phyloP scores from a whole-genome alignment of 1,284 basidiomycete genomes.

The Porogramme epimiltina region DNA sequence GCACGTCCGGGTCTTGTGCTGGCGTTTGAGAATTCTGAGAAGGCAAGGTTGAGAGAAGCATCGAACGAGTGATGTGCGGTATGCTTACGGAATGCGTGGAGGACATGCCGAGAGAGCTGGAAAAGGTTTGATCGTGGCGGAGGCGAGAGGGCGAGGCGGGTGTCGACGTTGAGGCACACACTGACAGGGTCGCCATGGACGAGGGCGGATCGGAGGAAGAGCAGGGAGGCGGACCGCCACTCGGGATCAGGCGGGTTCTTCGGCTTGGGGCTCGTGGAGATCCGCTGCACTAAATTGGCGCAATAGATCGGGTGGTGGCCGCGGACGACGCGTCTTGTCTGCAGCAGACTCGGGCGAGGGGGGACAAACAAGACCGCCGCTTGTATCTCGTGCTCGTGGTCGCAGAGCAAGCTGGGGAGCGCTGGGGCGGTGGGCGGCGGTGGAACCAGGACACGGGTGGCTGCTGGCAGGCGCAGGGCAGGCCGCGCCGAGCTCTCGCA shows the following conservation, averaged over 20 bases:
- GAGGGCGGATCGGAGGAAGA: background rate
- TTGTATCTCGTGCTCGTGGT: constrained; percentile 5
- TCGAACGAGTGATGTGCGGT: no score
- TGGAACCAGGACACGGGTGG: no score
- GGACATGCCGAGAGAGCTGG: no score
- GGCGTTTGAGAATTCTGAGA: no score
- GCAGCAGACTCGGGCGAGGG: background rate
- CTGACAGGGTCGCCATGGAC: constrained; percentile 1
- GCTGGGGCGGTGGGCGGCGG: constrained; percentile 6
- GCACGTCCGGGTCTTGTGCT: no score
- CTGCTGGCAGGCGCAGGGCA: background rate
- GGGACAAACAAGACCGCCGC: background rate
- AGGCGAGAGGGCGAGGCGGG: background rate
- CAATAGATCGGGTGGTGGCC: constrained; percentile 6
- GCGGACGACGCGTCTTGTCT: no score
- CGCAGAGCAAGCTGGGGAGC: constrained; percentile 9
- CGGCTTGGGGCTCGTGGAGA: constrained; percentile 12
- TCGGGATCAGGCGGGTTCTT: constrained; percentile 3
- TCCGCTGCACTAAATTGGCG: constrained; percentile 11
- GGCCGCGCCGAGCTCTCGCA: background rate
- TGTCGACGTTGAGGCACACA: background rate
- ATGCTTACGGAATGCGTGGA: no score
- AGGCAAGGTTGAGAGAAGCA: no score
- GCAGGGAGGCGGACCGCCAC: constrained; percentile 12
- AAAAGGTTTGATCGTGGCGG: no score